Percentiles rank a stretch among this genome's conserved stretches.
These are phyloP conservation scores for Epichloe baconii DNA, from an alignment of 2,329 filamentous ascomycete species.

Conservation along the genomic window DNA sequence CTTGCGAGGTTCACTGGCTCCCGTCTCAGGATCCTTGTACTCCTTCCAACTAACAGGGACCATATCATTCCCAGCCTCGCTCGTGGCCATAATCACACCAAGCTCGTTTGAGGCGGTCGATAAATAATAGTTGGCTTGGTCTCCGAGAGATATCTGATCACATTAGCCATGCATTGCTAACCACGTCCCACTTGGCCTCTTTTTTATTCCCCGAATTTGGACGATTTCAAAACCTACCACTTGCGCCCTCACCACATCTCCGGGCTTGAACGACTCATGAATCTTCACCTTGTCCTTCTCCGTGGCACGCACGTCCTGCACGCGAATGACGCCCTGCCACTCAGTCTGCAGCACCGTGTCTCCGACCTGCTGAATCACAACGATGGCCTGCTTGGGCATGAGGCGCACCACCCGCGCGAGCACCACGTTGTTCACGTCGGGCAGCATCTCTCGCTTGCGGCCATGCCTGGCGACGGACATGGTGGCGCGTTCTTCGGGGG, in stretches of 20 bases:
- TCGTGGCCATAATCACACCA: conserved; percentile 85
- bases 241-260: conserved; percentile 76
- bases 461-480: conserved; percentile 41
- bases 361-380: conserved; percentile 75
- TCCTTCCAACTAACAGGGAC: conserved; percentile 92
- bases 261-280: conserved; percentile 80
- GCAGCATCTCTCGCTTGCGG: conserved; percentile 57
- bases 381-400: conserved; percentile 69
- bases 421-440: conserved; percentile 67
- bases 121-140: conserved; percentile 93
- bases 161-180: background rate
- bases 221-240: conserved; percentile 44
- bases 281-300: conserved; percentile 94
- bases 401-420: conserved; percentile 78
- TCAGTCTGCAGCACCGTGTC: conserved; percentile 60
- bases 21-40: conserved; percentile 73
- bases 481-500: conserved; percentile 33
- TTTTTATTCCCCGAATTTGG: background rate
- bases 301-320: conserved; percentile 85
- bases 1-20: conserved; percentile 67
- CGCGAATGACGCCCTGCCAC: conserved; percentile 73
- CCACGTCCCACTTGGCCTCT: background rate
- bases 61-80: conserved; percentile 81
- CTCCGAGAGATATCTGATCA: conserved; percentile 69
- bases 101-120: conserved; percentile 83